Evolutionary conservation across 768 basidiomycete genomes (phyloP).

Genomic region (Amanita molliuscula): DNA sequence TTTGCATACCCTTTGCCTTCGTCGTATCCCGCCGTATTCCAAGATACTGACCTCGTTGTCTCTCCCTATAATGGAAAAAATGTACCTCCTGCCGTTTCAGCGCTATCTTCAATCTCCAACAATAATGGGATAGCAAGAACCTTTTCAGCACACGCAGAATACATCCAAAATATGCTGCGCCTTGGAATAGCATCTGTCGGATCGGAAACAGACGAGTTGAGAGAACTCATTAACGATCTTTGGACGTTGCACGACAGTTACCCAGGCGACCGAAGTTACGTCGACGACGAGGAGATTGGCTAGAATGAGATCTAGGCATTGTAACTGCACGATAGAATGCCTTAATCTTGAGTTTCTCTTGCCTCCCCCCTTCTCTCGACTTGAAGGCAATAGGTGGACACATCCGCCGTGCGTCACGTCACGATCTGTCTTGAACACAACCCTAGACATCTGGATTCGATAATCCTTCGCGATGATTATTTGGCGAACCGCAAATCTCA

Average conservation of each 20-base stretch:
- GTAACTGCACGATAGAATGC: neutral
- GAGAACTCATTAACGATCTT: slow-evolving; percentile 43
- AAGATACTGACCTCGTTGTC: slow-evolving; percentile 9
- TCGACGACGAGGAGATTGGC: neutral
- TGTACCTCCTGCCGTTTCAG: slow-evolving; percentile 3
- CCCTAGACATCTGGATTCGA: neutral
- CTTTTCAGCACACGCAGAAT: slow-evolving; percentile 42
- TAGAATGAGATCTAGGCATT: neutral
- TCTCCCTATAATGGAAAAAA: neutral
- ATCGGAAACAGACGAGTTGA: slow-evolving; percentile 45
- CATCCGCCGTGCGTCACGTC: neutral
- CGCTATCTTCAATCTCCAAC: slow-evolving; percentile 37
- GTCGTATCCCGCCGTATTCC: slow-evolving; percentile 46
- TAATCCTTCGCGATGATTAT: neutral
- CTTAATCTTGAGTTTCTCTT: neutral
- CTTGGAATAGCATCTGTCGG: slow-evolving; percentile 23
- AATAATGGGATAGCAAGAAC: slow-evolving; percentile 26
- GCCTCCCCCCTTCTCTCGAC: neutral
- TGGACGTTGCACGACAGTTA: slow-evolving; percentile 46
- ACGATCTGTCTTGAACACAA: neutral
- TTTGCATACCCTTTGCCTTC: slow-evolving; percentile 48
- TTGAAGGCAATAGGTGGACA: no score
- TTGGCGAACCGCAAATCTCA: neutral
- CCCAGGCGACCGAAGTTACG: neutral
- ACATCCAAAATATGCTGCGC: slow-evolving; percentile 24